Conservation (phyloP, 106 monocot genomes). For the Vanilla planifolia region DNA sequence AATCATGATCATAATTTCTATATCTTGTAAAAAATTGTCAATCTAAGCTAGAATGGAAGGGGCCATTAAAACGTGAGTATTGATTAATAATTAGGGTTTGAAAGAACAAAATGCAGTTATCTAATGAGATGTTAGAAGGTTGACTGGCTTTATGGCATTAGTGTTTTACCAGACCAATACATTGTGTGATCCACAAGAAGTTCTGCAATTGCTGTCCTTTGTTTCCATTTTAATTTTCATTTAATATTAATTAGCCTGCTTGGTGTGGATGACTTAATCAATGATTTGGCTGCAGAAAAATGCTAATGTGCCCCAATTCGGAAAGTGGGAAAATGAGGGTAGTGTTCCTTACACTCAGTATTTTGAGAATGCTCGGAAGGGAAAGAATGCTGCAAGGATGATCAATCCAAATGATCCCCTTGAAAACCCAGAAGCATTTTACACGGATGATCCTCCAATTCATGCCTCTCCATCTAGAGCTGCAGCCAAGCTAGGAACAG, state of each 20-base stretch:
- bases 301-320: conserved; percentile 62
- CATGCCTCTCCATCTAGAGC: conserved; percentile 18
- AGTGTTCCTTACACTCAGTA: conserved; percentile 58
- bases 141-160: too few species aligned
- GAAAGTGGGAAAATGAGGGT: conserved; percentile 55
- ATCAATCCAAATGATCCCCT: conserved; percentile 73
- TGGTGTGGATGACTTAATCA: background rate
- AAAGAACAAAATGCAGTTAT: too few species aligned
- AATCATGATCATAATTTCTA: too few species aligned
- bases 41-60: too few species aligned
- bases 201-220: background rate
- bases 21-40: too few species aligned
- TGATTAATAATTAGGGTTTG: too few species aligned
- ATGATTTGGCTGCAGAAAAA: conserved; percentile 31
- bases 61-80: too few species aligned
- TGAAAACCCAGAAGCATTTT: conserved; percentile 46
- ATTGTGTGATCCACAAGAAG: too few species aligned
- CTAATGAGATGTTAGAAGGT: too few species aligned
- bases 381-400: conserved; percentile 29
- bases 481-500: conserved; percentile 6
- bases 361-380: conserved; percentile 65
- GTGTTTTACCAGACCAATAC: too few species aligned
- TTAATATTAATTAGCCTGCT: background rate
- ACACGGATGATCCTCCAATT: conserved; percentile 10
- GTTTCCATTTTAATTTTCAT: background rate